Conservation (phyloP, 805 yeast genomes). For the Zygosaccharomyces bailii region DNA sequence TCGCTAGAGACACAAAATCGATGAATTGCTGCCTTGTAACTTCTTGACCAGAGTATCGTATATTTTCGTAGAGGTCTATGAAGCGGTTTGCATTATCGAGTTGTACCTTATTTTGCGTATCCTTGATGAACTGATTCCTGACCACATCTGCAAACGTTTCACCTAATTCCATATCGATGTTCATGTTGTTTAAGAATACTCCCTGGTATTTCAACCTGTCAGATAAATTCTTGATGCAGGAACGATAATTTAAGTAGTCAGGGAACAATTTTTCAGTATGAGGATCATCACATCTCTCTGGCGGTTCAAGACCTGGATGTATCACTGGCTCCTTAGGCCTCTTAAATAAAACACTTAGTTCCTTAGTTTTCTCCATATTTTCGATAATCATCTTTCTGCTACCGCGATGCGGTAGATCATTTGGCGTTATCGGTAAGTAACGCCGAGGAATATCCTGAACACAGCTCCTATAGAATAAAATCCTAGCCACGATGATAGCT, state of each 20-base stretch:
- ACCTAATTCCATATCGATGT: conserved; percentile 24
- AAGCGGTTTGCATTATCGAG: conserved; percentile 34
- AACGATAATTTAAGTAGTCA: conserved; percentile 45
- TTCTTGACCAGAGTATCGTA: conserved; percentile 61
- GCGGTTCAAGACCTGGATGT: conserved; percentile 53
- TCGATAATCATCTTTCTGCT: conserved; percentile 40
- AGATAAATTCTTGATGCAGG: conserved; percentile 56
- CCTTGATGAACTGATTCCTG: conserved; percentile 21
- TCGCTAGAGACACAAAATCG: conserved; percentile 49
- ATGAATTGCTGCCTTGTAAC: conserved; percentile 58
- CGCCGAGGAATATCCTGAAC: conserved; percentile 74
- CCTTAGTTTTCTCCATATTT: conserved; percentile 43
- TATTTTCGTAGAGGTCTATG: conserved; percentile 57
- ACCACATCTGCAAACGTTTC: conserved; percentile 29
- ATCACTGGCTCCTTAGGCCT: conserved; percentile 42
- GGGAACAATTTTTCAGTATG: conserved; percentile 36
- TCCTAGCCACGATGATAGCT: conserved; percentile 54
- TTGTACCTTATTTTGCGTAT: conserved; percentile 11
- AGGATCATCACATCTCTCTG: conserved; percentile 37
- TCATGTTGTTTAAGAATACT: conserved; percentile 37
- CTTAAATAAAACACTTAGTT: conserved; percentile 38
- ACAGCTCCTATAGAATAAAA: conserved; percentile 53
- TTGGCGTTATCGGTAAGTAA: conserved; percentile 64
- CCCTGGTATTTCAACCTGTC: conserved; percentile 54
- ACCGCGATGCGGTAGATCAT: conserved; percentile 50